A percentile compares a stretch with the other conserved stretches of the same genome.
Evolutionary conservation across 78 protist genomes (phyloP).

Genomic region (Protostelium mycophagum): DNA sequence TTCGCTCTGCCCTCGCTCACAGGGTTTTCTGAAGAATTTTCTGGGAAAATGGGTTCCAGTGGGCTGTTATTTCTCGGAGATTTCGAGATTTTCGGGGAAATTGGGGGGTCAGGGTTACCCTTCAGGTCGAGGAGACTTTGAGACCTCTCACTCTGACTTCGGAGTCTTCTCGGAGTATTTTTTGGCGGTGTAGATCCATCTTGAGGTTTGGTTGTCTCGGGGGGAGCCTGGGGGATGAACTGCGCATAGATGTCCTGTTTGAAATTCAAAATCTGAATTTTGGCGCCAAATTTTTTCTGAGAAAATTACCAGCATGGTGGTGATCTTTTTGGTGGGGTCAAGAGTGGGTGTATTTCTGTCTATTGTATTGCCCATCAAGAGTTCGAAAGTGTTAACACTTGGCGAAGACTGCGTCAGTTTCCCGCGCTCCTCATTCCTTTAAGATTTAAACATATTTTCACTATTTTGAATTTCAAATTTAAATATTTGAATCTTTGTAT

Average conservation of each 20-base stretch:
- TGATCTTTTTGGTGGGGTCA: background rate
- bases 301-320: background rate
- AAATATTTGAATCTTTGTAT: too few species aligned
- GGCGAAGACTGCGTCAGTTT: background rate
- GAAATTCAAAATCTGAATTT: background rate
- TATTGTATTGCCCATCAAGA: background rate
- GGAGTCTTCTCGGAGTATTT: background rate
- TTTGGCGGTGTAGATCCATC: background rate
- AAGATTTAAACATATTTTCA: background rate
- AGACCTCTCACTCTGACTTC: background rate
- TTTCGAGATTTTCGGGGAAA: background rate
- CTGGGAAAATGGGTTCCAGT: too few species aligned
- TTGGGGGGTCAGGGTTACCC: background rate
- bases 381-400: too few species aligned
- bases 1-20: background rate
- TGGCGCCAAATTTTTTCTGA: background rate
- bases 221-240: background rate
- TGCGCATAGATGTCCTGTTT: background rate
- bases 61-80: background rate
- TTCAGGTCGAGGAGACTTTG: background rate
- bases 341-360: too few species aligned
- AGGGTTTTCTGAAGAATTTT: too few species aligned
- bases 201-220: background rate
- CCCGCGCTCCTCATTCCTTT: background rate
- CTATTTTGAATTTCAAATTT: background rate